Evolutionary conservation across 305 asterid species (phyloP).

Genomic region (Solanum hybrid): DNA sequence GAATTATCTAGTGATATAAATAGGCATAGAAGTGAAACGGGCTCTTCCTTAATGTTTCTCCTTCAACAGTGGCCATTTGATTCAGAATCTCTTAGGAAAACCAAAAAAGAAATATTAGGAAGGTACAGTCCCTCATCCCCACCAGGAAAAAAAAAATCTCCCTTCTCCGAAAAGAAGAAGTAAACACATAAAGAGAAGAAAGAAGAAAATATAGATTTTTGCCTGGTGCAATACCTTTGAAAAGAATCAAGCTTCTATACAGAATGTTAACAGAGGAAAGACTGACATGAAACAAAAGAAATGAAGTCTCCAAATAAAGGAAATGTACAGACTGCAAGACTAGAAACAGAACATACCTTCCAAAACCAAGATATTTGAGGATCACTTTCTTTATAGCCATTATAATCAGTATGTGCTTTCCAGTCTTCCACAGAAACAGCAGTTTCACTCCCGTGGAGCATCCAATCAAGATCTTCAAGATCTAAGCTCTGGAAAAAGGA

Average conservation of each 20-base stretch:
- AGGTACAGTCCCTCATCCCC: neutral
- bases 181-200: neutral
- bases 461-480: constrained; percentile 70
- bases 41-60: neutral
- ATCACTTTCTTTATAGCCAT: constrained; percentile 65
- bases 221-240: neutral
- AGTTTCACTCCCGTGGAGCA: constrained; percentile 76
- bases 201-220: neutral
- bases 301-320: neutral
- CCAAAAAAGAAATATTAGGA: neutral
- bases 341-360: constrained; percentile 46
- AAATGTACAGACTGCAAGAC: neutral
- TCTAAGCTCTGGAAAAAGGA: constrained; percentile 70
- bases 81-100: neutral
- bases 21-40: neutral
- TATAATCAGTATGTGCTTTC: constrained; percentile 78
- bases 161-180: neutral
- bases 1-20: neutral
- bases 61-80: neutral
- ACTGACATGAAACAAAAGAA: neutral
- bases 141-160: neutral
- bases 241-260: neutral
- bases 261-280: neutral
- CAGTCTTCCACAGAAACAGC: constrained; percentile 82
- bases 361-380: constrained; percentile 90